Percentiles rank a stretch among this genome's conserved stretches.
Conservation (phyloP, 345 rosid genomes). For the Euclidium syriacum region DNA sequence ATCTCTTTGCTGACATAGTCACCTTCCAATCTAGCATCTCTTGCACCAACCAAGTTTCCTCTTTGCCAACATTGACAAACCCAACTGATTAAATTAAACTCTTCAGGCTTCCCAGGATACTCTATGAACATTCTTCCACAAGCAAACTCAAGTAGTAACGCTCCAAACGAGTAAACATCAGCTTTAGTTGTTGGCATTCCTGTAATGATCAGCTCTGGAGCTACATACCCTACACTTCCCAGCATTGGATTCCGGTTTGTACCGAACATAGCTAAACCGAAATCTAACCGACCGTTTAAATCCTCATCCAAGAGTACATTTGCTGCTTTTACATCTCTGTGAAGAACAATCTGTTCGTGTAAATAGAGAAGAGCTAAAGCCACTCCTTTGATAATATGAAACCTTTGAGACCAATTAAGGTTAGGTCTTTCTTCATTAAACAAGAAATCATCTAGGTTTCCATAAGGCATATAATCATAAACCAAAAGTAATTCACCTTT, state of each 20-base stretch:
- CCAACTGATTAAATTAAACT: conserved; percentile 73
- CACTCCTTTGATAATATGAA: conserved; percentile 66
- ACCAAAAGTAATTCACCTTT: conserved; percentile 49
- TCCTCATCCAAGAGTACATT: conserved; percentile 75
- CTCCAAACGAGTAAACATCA: conserved; percentile 91
- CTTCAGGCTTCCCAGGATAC: conserved; percentile 69
- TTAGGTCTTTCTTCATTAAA: conserved; percentile 30
- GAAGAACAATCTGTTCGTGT: conserved; percentile 79
- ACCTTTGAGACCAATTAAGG: conserved; percentile 75
- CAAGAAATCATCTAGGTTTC: conserved; percentile 50
- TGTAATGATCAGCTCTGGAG: conserved; percentile 87
- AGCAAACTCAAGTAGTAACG: conserved; percentile 68
- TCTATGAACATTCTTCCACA: conserved; percentile 93
- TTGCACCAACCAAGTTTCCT: conserved; percentile 51
- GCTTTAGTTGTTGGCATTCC: conserved; percentile 78
- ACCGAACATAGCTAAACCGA: conserved; percentile 88
- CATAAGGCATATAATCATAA: conserved; percentile 55
- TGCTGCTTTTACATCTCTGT: conserved; percentile 84
- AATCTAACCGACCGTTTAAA: conserved; percentile 76
- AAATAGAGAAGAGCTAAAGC: conserved; percentile 76
- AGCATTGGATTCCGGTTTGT: conserved; percentile 80
- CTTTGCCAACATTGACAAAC: conserved; percentile 58
- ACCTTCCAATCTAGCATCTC: conserved; percentile 47
- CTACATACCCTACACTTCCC: conserved; percentile 88
- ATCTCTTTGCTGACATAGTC: conserved; percentile 46